Conservation (phyloP, 2,329 filamentous ascomycete genomes). For the Cladosporium oxysporum region DNA sequence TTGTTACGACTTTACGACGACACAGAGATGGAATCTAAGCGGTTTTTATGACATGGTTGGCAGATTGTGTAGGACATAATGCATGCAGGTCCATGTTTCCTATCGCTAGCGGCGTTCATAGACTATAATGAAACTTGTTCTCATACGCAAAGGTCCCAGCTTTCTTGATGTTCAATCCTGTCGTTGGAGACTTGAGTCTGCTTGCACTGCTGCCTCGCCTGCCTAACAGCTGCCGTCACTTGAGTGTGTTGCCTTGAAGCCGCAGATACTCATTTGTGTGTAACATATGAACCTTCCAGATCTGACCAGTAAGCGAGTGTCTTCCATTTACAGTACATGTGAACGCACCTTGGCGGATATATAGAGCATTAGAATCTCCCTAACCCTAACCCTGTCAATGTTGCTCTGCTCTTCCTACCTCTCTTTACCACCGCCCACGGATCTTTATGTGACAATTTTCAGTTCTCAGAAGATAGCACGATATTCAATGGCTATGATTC, state of each 20-base stretch:
- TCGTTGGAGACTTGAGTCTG: background rate
- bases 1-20: background rate
- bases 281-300: no score
- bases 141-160: background rate
- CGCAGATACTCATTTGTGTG: no score
- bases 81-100: conserved; percentile 17
- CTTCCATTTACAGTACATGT: no score
- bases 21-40: background rate
- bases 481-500: no score
- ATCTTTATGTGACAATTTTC: background rate
- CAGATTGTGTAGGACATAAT: conserved; percentile 16
- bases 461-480: background rate
- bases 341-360: no score
- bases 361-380: background rate
- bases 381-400: background rate
- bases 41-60: background rate
- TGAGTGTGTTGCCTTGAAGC: background rate
- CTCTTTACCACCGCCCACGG: background rate
- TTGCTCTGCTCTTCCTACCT: background rate
- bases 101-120: conserved; percentile 16
- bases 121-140: conserved; percentile 7
- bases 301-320: no score
- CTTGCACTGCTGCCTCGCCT: background rate
- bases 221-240: background rate
- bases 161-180: background rate